Evolutionary conservation across 2,329 filamentous ascomycete genomes (phyloP).

Genomic region (Didymella segeticola): DNA sequence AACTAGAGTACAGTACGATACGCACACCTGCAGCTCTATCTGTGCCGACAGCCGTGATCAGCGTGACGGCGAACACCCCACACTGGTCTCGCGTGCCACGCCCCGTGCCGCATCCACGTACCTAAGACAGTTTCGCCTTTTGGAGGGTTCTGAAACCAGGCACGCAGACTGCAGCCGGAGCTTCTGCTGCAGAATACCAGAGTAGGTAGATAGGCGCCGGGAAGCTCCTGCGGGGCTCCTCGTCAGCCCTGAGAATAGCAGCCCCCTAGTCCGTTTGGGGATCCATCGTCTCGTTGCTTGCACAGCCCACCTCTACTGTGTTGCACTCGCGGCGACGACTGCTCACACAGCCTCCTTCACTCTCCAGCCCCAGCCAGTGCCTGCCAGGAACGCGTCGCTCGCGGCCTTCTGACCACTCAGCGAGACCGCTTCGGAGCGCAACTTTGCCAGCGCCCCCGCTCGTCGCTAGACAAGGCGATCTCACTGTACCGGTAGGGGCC

Average conservation of each 20-base stretch:
- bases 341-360: constrained; percentile 39
- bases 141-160: constrained; percentile 31
- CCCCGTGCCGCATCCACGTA: constrained; percentile 14
- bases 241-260: constrained; percentile 15
- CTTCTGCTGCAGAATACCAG: constrained; percentile 16
- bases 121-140: constrained; percentile 25
- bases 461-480: constrained; percentile 16
- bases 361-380: constrained; percentile 37
- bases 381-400: constrained; percentile 29
- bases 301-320: constrained; percentile 23
- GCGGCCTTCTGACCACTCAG: constrained; percentile 32
- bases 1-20: too few species aligned
- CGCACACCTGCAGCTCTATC: not conserved
- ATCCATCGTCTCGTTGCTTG: constrained; percentile 13
- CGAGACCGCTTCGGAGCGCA: constrained; percentile 17
- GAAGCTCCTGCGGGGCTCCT: constrained; percentile 12
- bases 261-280: constrained; percentile 8
- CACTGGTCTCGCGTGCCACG: constrained; percentile 21
- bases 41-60: constrained; percentile 16
- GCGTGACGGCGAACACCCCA: constrained; percentile 16
- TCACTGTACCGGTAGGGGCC: constrained; percentile 16
- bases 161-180: constrained; percentile 21
- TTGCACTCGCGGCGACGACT: constrained; percentile 23
- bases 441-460: constrained; percentile 18
- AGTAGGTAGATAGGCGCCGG: constrained; percentile 27